Percentiles rank a stretch among this genome's conserved stretches.
phyloP scores from a whole-genome alignment of 805 yeast species.

The Yarrowia osloensis region DNA sequence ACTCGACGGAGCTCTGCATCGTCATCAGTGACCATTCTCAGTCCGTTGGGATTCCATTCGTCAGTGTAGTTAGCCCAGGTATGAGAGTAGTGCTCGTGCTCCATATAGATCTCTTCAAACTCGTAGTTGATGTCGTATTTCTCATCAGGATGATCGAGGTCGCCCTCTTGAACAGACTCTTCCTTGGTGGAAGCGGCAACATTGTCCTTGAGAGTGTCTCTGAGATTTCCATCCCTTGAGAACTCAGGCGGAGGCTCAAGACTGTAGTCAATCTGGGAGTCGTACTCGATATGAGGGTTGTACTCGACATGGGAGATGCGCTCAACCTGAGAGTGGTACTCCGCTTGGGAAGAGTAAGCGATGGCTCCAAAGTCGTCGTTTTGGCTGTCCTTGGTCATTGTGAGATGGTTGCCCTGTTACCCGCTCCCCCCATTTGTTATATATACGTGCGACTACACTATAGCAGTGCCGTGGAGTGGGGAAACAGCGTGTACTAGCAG shows the following conservation, averaged over 20 bases:
- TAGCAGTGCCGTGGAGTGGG: not conserved
- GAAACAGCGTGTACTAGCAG: not conserved
- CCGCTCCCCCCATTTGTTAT: not conserved
- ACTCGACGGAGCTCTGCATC: not conserved
- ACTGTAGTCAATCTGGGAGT: not conserved
- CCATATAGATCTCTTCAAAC: not conserved
- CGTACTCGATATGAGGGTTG: not conserved
- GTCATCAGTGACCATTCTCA: not conserved
- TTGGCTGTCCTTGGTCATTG: not conserved
- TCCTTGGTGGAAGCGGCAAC: not conserved
- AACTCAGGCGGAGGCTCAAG: not conserved
- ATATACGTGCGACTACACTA: not conserved
- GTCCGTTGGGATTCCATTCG: conserved; percentile 1
- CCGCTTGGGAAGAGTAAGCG: not conserved
- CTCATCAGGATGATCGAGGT: not conserved
- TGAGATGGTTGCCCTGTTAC: not conserved
- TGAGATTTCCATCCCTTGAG: not conserved
- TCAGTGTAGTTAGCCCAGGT: not conserved
- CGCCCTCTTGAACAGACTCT: not conserved
- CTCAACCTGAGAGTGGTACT: not conserved
- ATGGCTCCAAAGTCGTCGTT: not conserved
- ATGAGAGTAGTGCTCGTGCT: conserved; percentile 1
- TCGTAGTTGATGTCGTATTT: not conserved
- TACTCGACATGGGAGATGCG: not conserved
- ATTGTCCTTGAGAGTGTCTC: not conserved